Base-by-base conservation (phyloP, 192 early-diverging fungal species). In the Linnemannia schmuckeri region DNA sequence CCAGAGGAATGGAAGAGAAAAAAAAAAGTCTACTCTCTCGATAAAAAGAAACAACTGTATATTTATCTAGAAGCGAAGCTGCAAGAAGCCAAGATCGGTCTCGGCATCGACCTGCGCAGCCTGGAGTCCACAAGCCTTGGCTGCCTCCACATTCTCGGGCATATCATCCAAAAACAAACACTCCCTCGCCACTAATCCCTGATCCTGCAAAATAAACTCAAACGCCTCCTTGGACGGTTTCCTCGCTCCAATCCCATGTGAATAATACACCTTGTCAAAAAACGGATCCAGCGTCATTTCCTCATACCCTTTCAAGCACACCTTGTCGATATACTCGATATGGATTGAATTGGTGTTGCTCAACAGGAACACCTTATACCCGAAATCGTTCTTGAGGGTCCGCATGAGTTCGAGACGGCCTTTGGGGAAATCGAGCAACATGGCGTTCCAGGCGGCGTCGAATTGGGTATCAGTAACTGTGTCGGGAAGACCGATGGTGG, bases 331-430 rank as follows among this genome's bases (percentile, higher is more conserved):
- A 52, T 81, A 75, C 38, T 87, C 85, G 18, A 87, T 81, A 37
- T 87, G 85, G 40, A 87, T 87, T 41, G 80, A 75, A 24, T 87
- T 87, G 24, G 85, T 87, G 68, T 87, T 87, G 72, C 85, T 87
- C 75, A 87, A 37, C 12, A 87, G 40, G 37, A 71, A 87, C 7
- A 87, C 85, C 8, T 81, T 87, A 72, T 87, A 87, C 1, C 76
- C 85, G 49, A 69, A 81, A 22, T 87, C 85, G 15, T 78, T 81
- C 61, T 74, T 73, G 35, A 87, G 85, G 1, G 71, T 75, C 38
- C 79, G 37, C 76, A 87, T 80, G 27, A 87, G 47, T 70, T 87
- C 85, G 17, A 87, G 76, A 2, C 85, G 85, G 30, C 73, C 85
- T 42, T 81, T 54, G 18, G 85, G 85, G 54, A 87, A 87, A 55